A percentile compares a stretch with the other conserved stretches of the same genome.
phyloP scores from a whole-genome alignment of 2,329 filamentous ascomycete species.

The Verticillium nubilum region DNA sequence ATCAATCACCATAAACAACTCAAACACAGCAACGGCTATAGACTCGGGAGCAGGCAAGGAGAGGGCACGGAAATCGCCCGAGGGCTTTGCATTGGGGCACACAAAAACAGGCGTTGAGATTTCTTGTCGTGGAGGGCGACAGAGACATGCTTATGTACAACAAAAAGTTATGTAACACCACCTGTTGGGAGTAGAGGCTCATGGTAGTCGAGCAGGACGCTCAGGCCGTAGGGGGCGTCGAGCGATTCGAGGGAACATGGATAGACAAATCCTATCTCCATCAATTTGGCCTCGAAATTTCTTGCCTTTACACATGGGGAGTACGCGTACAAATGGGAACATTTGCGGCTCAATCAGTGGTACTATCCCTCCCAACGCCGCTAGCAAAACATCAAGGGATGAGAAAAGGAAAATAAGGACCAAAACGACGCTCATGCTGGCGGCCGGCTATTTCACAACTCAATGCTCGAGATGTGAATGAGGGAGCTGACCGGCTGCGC shows the following conservation, averaged over 20 bases:
- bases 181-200: neutral
- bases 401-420: neutral
- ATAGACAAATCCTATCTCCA: neutral
- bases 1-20: neutral
- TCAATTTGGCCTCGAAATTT: neutral
- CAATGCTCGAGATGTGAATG: too few relatives aligned
- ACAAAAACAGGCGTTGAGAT: neutral
- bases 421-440: constrained; percentile 12
- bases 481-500: too few relatives aligned
- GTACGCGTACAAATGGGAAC: neutral
- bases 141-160: neutral
- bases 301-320: neutral
- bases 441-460: neutral
- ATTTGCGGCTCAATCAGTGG: neutral
- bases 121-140: neutral
- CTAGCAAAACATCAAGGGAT: neutral
- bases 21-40: neutral
- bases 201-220: neutral
- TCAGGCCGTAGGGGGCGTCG: neutral
- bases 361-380: neutral
- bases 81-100: neutral
- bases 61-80: neutral
- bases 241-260: neutral
- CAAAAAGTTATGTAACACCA: neutral
- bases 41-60: neutral